phyloP scores from a whole-genome alignment of 139 green algal species.

The Chlorella sorokiniana region DNA sequence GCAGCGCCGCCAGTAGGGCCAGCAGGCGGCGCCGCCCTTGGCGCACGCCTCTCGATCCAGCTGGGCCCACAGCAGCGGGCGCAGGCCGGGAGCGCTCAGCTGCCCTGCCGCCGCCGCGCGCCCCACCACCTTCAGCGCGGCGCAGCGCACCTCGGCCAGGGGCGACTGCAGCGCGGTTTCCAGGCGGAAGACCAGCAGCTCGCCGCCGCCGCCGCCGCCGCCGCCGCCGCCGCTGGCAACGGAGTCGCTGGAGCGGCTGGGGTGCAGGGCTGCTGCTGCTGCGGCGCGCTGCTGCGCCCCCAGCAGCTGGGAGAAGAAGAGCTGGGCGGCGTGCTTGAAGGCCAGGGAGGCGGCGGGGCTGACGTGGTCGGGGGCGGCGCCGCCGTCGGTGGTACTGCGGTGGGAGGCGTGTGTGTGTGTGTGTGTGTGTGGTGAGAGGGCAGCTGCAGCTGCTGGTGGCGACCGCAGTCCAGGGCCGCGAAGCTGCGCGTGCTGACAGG shows the following conservation, averaged over 20 bases:
- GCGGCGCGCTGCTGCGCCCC: not conserved
- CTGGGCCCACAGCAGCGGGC: not conserved
- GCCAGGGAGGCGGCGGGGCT: slow-evolving; percentile 50
- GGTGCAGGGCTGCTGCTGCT: not conserved
- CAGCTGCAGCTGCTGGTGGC: no score
- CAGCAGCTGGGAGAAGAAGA: slow-evolving; percentile 37
- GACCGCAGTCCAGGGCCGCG: no score
- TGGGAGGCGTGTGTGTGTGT: no score
- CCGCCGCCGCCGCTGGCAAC: not conserved
- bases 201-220: not conserved
- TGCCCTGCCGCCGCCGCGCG: not conserved
- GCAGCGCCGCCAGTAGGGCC: slow-evolving; percentile 31
- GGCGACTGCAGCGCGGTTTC: slow-evolving; percentile 38
- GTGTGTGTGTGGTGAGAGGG: no score
- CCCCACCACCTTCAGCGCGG: slow-evolving; percentile 62
- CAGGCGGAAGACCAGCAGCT: slow-evolving; percentile 30
- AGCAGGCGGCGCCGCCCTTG: slow-evolving; percentile 36
- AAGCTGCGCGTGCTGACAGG: no score
- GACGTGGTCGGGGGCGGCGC: slow-evolving; percentile 1
- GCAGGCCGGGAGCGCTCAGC: not conserved
- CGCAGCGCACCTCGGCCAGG: slow-evolving; percentile 59
- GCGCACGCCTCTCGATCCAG: slow-evolving; percentile 3
- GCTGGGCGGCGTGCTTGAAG: slow-evolving; percentile 40
- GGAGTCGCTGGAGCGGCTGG: not conserved
- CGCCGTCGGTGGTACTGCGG: not conserved